Evolutionary conservation across 495 filamentous ascomycete species (phyloP).

Genomic region (Aspergillus mulundensis): DNA sequence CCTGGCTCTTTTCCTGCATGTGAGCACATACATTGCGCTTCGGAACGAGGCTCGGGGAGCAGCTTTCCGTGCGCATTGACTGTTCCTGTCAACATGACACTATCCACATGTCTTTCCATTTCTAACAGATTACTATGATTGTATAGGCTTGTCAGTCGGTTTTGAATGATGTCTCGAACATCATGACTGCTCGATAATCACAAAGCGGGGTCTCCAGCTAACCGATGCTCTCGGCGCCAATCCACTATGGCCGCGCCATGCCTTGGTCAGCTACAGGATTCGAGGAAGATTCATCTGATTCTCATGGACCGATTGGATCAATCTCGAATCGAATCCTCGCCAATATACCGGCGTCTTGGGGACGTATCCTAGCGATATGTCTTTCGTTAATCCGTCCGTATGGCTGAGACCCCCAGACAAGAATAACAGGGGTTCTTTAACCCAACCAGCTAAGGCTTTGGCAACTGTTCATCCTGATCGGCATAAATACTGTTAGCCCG

Average conservation of each 20-base stretch:
- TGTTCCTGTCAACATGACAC: too few species aligned
- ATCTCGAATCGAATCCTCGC: neutral
- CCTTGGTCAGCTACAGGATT: neutral
- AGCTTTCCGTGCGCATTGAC: neutral
- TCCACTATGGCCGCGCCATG: constrained; percentile 1
- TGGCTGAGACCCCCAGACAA: neutral
- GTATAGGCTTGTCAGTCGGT: neutral
- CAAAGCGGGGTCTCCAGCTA: neutral
- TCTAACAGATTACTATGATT: neutral
- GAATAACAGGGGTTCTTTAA: neutral
- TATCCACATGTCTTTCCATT: too few species aligned
- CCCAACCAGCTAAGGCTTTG: neutral
- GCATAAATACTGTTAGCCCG: neutral
- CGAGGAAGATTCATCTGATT: neutral
- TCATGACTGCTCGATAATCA: neutral
- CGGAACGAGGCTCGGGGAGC: neutral
- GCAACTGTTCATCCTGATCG: neutral
- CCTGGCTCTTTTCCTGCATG: too few species aligned
- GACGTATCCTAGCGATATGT: neutral
- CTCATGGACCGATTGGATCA: neutral
- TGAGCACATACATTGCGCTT: neutral
- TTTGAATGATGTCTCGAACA: neutral
- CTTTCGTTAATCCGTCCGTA: neutral
- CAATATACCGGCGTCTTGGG: neutral
- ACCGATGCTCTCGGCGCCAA: constrained; percentile 6